Percentiles rank a stretch among this genome's conserved stretches.
Evolutionary conservation across 2,329 filamentous ascomycete species (phyloP).

Genomic region (Xylariaceae sp.): DNA sequence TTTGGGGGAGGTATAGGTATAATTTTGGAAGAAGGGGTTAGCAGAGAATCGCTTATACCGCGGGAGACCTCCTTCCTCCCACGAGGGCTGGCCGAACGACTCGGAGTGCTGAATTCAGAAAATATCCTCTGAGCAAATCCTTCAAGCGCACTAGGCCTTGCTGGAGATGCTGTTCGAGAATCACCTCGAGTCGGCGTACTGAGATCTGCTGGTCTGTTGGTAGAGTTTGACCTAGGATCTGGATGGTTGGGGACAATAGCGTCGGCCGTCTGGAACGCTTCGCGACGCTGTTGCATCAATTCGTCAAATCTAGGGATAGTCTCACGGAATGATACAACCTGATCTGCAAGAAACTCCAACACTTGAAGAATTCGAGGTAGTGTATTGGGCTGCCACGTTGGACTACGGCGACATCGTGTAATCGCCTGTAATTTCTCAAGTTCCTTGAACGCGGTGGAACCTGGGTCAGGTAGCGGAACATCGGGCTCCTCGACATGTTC

Average conservation of each 20-base stretch:
- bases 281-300: constrained; percentile 61
- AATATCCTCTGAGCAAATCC: constrained; percentile 60
- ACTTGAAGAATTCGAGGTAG: constrained; percentile 53
- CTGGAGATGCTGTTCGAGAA: constrained; percentile 49
- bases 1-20: constrained; percentile 39
- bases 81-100: constrained; percentile 46
- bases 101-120: constrained; percentile 55
- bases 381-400: constrained; percentile 48
- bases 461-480: constrained; percentile 17
- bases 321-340: constrained; percentile 58
- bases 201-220: constrained; percentile 24
- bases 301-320: constrained; percentile 70
- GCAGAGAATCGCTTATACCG: constrained; percentile 26
- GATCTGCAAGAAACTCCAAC: constrained; percentile 57
- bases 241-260: constrained; percentile 38
- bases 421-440: constrained; percentile 44
- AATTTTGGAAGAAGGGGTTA: constrained; percentile 30
- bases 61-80: constrained; percentile 45
- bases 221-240: constrained; percentile 25
- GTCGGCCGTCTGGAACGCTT: constrained; percentile 60
- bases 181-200: constrained; percentile 44
- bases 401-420: constrained; percentile 49
- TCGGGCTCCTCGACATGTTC: constrained; percentile 36
- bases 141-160: constrained; percentile 53
- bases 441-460: constrained; percentile 31